phyloP scores from a whole-genome alignment of 768 basidiomycete species.

The Xerocomellus chrysenteron region DNA sequence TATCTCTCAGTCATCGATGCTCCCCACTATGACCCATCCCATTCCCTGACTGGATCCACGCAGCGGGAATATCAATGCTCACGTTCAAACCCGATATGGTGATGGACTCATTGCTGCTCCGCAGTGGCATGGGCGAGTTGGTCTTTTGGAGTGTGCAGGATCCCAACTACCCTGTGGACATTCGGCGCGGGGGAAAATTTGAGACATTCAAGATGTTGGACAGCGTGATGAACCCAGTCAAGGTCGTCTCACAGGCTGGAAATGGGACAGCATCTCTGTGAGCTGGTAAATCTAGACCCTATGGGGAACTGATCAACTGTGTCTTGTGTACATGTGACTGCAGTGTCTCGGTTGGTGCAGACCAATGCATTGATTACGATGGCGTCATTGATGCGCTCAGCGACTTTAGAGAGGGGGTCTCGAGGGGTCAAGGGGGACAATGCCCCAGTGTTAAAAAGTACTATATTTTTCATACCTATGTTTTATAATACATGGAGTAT shows the following conservation, averaged over 20 bases:
- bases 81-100: constrained; percentile 75
- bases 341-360: too few species aligned
- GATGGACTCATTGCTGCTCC: constrained; percentile 70
- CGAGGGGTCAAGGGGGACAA: too few species aligned
- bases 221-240: constrained; percentile 65
- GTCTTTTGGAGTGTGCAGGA: constrained; percentile 89
- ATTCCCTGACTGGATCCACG: constrained; percentile 88
- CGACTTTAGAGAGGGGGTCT: too few species aligned
- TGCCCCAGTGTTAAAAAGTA: too few species aligned
- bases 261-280: too few species aligned
- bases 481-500: too few species aligned
- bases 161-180: constrained; percentile 52
- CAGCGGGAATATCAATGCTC: constrained; percentile 84
- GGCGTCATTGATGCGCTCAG: too few species aligned
- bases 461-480: too few species aligned
- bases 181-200: constrained; percentile 53
- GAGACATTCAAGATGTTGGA: constrained; percentile 82
- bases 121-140: constrained; percentile 83
- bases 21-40: constrained; percentile 48
- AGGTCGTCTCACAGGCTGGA: constrained; percentile 61
- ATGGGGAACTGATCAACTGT: too few species aligned
- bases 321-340: too few species aligned
- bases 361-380: too few species aligned
- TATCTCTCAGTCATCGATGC: constrained; percentile 27
- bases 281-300: too few species aligned